phyloP scores from a whole-genome alignment of 108 stramenopile genomes.

The Cylindrotheca closterium region DNA sequence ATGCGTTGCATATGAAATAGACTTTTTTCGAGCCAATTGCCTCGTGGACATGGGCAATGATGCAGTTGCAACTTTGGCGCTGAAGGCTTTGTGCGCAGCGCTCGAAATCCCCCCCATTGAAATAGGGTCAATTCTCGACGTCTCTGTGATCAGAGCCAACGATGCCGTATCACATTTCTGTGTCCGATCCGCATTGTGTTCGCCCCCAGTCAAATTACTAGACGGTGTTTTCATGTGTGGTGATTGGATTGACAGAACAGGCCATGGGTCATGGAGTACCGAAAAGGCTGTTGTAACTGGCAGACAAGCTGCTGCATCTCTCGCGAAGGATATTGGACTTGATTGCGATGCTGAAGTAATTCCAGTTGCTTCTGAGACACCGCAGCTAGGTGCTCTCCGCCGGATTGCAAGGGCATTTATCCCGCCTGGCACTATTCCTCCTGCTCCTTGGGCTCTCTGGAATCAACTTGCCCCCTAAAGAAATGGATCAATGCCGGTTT shows the following conservation, averaged over 20 bases:
- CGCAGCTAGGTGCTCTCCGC: slow-evolving; percentile 54
- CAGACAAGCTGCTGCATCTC: slow-evolving; percentile 60
- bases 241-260: slow-evolving; percentile 77
- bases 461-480: slow-evolving; percentile 8
- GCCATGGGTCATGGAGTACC: slow-evolving; percentile 80
- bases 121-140: slow-evolving; percentile 35
- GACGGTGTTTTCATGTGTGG: slow-evolving; percentile 67
- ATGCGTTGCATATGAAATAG: slow-evolving; percentile 60
- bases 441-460: slow-evolving; percentile 27
- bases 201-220: slow-evolving; percentile 50
- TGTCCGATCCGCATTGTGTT: slow-evolving; percentile 52
- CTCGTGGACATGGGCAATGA: slow-evolving; percentile 58
- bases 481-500: not conserved
- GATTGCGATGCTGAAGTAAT: slow-evolving; percentile 41
- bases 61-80: slow-evolving; percentile 44
- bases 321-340: slow-evolving; percentile 57
- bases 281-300: slow-evolving; percentile 85
- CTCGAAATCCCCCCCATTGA: slow-evolving; percentile 43
- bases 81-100: slow-evolving; percentile 60
- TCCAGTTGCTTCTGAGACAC: slow-evolving; percentile 66
- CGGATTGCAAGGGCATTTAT: slow-evolving; percentile 27
- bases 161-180: slow-evolving; percentile 82
- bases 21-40: slow-evolving; percentile 78
- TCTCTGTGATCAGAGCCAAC: slow-evolving; percentile 61
- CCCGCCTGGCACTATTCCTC: slow-evolving; percentile 14